A percentile compares a stretch with the other conserved stretches of the same genome.
Conservation (phyloP, 495 filamentous ascomycete species). For the Penicillium ochrochloron region DNA sequence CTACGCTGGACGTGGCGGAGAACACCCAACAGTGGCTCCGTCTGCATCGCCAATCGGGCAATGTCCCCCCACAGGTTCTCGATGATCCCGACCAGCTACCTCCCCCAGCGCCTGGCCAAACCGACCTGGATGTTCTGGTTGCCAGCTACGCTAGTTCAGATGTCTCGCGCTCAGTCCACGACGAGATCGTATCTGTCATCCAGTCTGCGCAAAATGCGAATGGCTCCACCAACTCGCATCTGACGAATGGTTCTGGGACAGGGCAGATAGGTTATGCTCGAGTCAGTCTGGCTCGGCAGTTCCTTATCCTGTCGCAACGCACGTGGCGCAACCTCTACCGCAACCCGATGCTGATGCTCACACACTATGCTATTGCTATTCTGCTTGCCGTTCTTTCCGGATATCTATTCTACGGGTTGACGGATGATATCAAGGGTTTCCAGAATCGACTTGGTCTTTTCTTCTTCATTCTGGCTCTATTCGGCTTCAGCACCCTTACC, state of each 20-base stretch:
- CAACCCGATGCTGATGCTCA: constrained; percentile 98
- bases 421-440: constrained; percentile 94
- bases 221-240: constrained; percentile 66
- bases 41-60: constrained; percentile 67
- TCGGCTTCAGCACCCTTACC: constrained; percentile 95
- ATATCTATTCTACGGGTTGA: constrained; percentile 94
- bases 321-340: constrained; percentile 98
- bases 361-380: constrained; percentile 98
- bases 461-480: constrained; percentile 95
- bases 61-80: constrained; percentile 62
- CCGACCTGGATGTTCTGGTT: constrained; percentile 84
- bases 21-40: constrained; percentile 67
- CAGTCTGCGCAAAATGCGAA: constrained; percentile 66
- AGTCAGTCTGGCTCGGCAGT: constrained; percentile 77
- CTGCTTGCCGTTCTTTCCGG: constrained; percentile 91
- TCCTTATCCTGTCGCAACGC: constrained; percentile 82
- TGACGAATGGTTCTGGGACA: constrained; percentile 44
- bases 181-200: constrained; percentile 76
- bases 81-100: constrained; percentile 82
- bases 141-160: constrained; percentile 75
- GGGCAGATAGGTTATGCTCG: constrained; percentile 76
- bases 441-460: constrained; percentile 98
- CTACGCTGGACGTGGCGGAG: constrained; percentile 68
- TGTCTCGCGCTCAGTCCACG: constrained; percentile 74
- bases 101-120: constrained; percentile 62